Evolutionary conservation across 164 flowering plant genomes (phyloP).

Genomic region (Tinospora cordifolia): DNA sequence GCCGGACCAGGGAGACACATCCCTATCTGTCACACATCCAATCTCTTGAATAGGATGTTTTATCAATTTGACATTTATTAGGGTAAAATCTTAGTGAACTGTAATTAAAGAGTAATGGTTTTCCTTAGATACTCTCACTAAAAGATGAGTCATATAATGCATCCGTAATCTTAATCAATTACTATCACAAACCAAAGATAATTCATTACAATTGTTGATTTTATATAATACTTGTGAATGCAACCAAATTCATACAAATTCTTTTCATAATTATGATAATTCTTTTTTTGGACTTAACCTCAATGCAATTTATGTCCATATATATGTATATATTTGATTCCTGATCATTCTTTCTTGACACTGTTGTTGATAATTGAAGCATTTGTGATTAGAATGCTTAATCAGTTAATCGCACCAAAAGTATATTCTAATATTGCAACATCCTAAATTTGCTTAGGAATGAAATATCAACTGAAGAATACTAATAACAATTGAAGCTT

Average conservation of each 20-base stretch:
- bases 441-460: background rate
- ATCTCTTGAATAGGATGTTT: background rate
- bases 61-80: too few species aligned
- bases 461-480: background rate
- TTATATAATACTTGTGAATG: background rate
- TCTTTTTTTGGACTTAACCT: background rate
- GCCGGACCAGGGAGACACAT: background rate
- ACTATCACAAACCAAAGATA: background rate
- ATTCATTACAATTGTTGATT: background rate
- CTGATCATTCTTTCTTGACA: background rate
- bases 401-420: background rate
- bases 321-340: background rate
- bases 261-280: background rate
- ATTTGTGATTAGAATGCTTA: background rate
- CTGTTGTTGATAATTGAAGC: background rate
- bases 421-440: background rate
- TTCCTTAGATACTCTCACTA: background rate
- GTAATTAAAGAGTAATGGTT: background rate
- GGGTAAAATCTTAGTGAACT: background rate
- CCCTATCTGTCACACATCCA: background rate
- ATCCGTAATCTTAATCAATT: background rate
- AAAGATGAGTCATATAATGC: background rate
- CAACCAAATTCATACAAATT: background rate
- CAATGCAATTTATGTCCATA: background rate
- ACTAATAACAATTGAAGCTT: too few species aligned